A percentile compares a stretch with the other conserved stretches of the same genome.
phyloP scores from a whole-genome alignment of 192 early-diverging fungal genomes.

The Coemansia sp. region DNA sequence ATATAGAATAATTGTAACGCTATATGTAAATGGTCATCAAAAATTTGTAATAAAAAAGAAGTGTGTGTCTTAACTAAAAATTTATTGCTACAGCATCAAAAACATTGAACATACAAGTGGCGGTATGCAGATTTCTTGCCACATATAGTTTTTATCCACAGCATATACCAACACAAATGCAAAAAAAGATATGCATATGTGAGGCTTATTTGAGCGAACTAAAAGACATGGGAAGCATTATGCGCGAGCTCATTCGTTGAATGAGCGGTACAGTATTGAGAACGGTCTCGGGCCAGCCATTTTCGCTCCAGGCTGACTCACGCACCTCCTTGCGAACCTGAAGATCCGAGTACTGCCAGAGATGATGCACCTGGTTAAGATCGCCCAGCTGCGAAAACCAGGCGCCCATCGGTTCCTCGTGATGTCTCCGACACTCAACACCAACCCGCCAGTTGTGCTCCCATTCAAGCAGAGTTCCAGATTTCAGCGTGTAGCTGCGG shows the following conservation, averaged over 20 bases:
- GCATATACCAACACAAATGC: too few relatives aligned
- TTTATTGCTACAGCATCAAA: neutral
- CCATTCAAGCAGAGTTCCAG: constrained; percentile 90
- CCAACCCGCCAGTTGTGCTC: constrained; percentile 87
- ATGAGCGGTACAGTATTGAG: constrained; percentile 84
- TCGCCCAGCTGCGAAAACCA: constrained; percentile 93
- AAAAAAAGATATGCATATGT: too few relatives aligned
- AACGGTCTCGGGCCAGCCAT: constrained; percentile 92
- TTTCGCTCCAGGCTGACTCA: constrained; percentile 89
- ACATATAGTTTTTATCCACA: neutral
- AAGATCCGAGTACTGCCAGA: constrained; percentile 88
- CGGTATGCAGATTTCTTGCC: neutral
- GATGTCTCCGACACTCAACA: constrained; percentile 81
- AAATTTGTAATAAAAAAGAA: too few relatives aligned
- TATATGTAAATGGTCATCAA: too few relatives aligned
- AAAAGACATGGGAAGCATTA: constrained; percentile 72
- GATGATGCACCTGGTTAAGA: constrained; percentile 87
- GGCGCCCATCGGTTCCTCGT: constrained; percentile 90
- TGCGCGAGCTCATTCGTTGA: constrained; percentile 76
- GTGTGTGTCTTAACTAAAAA: neutral
- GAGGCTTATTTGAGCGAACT: constrained; percentile 67
- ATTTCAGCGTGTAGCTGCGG: constrained; percentile 82
- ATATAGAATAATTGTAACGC: too few relatives aligned
- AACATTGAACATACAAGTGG: neutral
- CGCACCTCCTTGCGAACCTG: constrained; percentile 85